Percentiles rank a stretch among this genome's conserved stretches.
phyloP scores from a whole-genome alignment of 1,284 basidiomycete species.

The Sporisorium exsertum region DNA sequence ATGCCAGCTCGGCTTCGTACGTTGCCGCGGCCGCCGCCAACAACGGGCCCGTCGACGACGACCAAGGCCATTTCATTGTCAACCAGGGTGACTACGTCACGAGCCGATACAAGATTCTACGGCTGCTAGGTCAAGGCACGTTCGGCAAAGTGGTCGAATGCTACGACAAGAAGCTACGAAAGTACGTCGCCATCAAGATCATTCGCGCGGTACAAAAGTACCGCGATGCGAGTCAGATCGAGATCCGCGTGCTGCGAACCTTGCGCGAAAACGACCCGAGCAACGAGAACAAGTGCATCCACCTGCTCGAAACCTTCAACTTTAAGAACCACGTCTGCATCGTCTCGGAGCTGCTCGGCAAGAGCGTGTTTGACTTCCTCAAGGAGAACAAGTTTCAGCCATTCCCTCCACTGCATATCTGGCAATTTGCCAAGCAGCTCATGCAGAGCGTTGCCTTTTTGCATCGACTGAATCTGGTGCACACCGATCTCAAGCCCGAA shows the following conservation, averaged over 20 bases:
- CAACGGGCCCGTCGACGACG: slow-evolving; percentile 66
- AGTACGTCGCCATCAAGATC: slow-evolving; percentile 95
- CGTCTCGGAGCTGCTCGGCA: slow-evolving; percentile 93
- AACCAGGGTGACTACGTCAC: slow-evolving; percentile 66
- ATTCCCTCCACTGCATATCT: slow-evolving; percentile 95
- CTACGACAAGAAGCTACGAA: slow-evolving; percentile 77
- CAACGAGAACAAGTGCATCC: slow-evolving; percentile 96
- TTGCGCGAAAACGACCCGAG: slow-evolving; percentile 89
- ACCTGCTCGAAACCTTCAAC: slow-evolving; percentile 93
- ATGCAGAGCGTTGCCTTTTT: slow-evolving; percentile 94
- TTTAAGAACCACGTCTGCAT: slow-evolving; percentile 98
- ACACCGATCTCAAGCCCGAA: slow-evolving; percentile 95
- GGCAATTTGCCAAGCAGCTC: slow-evolving; percentile 91
- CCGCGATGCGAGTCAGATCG: slow-evolving; percentile 97
- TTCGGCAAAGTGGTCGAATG: slow-evolving; percentile 99
- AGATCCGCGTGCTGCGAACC: slow-evolving; percentile 92
- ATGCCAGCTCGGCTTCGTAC: slow-evolving; percentile 50
- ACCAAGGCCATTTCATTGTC: slow-evolving; percentile 71
- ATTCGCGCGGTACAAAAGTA: slow-evolving; percentile 76
- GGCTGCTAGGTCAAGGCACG: slow-evolving; percentile 93
- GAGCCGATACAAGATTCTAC: slow-evolving; percentile 76
- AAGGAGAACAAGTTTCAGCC: slow-evolving; percentile 98
- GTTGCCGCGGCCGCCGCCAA: slow-evolving; percentile 39
- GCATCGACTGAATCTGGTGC: slow-evolving; percentile 89
- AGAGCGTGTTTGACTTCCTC: slow-evolving; percentile 98